Evolutionary conservation across 139 green algal species (phyloP).

Genomic region (Chlorella ohadii): DNA sequence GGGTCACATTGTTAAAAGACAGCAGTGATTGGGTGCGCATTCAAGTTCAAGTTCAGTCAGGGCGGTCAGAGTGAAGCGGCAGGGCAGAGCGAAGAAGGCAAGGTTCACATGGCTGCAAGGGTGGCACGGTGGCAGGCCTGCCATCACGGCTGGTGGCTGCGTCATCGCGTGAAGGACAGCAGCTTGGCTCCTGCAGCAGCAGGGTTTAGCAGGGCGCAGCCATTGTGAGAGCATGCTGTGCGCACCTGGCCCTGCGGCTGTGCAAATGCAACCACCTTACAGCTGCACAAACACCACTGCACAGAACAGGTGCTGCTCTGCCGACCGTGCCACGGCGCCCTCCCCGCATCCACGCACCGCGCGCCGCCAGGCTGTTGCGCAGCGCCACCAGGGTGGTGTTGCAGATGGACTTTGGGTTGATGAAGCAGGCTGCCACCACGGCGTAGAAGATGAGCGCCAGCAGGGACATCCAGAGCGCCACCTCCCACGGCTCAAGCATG

Average conservation of each 20-base stretch:
- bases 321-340: no score
- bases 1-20: no score
- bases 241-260: no score
- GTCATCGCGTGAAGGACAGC: background rate
- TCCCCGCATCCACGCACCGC: background rate
- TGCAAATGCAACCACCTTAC: no score
- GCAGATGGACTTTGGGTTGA: constrained; percentile 21
- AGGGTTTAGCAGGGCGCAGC: background rate
- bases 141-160: background rate
- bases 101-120: background rate
- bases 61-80: no score
- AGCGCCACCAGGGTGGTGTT: background rate
- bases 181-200: constrained; percentile 16
- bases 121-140: background rate
- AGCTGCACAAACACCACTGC: no score
- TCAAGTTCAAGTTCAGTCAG: no score
- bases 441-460: constrained; percentile 1
- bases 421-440: constrained; percentile 12
- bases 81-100: no score
- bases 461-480: constrained; percentile 26
- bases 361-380: background rate
- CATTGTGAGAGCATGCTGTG: no score
- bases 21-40: no score
- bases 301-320: no score
- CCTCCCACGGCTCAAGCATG: constrained; percentile 49